Evolutionary conservation across 352 stramenopile genomes (phyloP).

Genomic region (Elongisporangium prolatum): DNA sequence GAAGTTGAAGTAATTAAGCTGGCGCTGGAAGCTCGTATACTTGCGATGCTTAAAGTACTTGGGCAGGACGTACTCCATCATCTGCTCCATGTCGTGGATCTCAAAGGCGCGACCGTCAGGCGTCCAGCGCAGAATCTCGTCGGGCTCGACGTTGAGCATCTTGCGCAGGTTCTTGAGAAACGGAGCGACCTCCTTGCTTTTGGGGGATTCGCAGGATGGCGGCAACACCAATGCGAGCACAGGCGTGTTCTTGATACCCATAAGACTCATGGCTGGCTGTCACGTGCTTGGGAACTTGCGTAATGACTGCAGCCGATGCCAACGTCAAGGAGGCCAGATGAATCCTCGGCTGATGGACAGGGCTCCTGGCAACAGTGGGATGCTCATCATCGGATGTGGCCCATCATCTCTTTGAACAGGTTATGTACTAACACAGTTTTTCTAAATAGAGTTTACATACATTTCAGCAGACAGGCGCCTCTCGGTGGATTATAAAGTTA

Average conservation of each 20-base stretch:
- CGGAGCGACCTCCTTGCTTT: constrained; percentile 1
- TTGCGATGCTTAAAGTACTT: constrained; percentile 93
- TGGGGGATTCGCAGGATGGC: neutral
- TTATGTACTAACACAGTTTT: neutral
- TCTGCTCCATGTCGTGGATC: constrained; percentile 69
- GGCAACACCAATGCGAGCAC: neutral
- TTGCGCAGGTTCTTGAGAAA: constrained; percentile 2
- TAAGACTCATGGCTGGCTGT: neutral
- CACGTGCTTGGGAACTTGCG: neutral
- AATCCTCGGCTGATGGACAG: neutral
- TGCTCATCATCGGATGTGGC: neutral
- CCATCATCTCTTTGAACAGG: neutral
- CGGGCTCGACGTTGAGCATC: constrained; percentile 29
- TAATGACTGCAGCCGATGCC: neutral
- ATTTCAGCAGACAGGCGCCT: neutral
- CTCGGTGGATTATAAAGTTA: neutral
- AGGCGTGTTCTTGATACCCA: neutral
- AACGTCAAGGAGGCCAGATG: neutral
- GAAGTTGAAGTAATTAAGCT: constrained; percentile 94
- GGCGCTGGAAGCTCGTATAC: constrained; percentile 90
- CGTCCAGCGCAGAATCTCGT: constrained; percentile 20
- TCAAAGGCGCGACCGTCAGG: constrained; percentile 31
- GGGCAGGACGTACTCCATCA: constrained; percentile 49
- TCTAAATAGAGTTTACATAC: neutral
- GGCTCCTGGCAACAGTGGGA: neutral